These are phyloP conservation scores for Annulohypoxylon maeteangense DNA, from an alignment of 495 filamentous ascomycete genomes.

Conservation along the genomic window DNA sequence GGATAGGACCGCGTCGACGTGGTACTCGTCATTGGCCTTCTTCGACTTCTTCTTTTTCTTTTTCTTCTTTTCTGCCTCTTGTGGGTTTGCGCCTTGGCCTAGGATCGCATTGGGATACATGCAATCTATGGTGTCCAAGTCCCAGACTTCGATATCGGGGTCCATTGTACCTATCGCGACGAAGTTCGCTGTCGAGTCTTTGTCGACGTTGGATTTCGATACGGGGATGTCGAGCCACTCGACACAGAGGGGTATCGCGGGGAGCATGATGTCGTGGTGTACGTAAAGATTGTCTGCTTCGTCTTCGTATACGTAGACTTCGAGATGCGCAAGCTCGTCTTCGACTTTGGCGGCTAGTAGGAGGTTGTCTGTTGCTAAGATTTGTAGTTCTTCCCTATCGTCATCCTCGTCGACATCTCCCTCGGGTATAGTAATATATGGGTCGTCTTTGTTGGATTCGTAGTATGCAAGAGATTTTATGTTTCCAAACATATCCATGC, in stretches of 20 bases:
- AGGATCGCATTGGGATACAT: slow-evolving; percentile 98
- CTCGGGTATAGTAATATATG: slow-evolving; percentile 90
- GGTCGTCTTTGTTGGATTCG: slow-evolving; percentile 90
- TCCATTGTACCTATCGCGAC: slow-evolving; percentile 97
- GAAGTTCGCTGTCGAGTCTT: slow-evolving; percentile 78
- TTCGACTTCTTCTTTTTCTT: slow-evolving; percentile 85
- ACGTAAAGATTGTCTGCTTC: slow-evolving; percentile 94
- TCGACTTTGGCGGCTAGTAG: slow-evolving; percentile 92
- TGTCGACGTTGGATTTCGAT: slow-evolving; percentile 68
- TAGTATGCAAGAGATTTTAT: slow-evolving; percentile 93
- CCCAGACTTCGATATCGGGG: slow-evolving; percentile 98
- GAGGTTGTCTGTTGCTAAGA: slow-evolving; percentile 91
- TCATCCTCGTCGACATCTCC: slow-evolving; percentile 78
- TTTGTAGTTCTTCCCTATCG: slow-evolving; percentile 93
- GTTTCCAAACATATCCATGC: slow-evolving; percentile 94
- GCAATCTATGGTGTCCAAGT: slow-evolving; percentile 92
- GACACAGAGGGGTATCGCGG: slow-evolving; percentile 91
- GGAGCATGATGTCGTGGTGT: slow-evolving; percentile 99
- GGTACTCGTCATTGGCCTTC: slow-evolving; percentile 90
- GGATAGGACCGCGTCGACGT: slow-evolving; percentile 92
- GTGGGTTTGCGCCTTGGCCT: slow-evolving; percentile 74
- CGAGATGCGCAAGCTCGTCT: slow-evolving; percentile 95
- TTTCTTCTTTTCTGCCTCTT: slow-evolving; percentile 61
- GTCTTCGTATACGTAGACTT: slow-evolving; percentile 98
- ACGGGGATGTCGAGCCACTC: slow-evolving; percentile 95